These are phyloP conservation scores for Phytophthora constricta DNA, from an alignment of 352 stramenopile species.

Conservation along the genomic window DNA sequence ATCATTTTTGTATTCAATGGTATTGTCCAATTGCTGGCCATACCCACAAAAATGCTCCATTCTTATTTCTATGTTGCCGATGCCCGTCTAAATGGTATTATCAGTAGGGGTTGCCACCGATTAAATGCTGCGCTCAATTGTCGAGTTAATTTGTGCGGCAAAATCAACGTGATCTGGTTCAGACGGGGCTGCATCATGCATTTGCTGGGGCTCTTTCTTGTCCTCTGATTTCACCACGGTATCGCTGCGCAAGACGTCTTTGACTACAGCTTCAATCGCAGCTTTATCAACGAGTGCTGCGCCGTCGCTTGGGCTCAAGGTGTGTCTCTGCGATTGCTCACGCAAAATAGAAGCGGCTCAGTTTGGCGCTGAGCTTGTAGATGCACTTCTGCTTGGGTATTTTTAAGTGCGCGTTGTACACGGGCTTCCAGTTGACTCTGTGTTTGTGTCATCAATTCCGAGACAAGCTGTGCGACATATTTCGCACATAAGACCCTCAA, in stretches of 20 bases:
- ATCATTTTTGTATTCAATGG: background rate
- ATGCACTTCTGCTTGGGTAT: constrained; percentile 4
- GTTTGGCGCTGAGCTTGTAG: background rate
- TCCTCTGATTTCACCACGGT: background rate
- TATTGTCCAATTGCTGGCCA: background rate
- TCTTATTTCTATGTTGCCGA: background rate
- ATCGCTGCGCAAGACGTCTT: background rate
- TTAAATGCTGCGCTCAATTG: background rate
- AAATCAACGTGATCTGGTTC: background rate
- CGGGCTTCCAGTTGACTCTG: constrained; percentile 7
- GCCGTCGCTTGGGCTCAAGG: no score
- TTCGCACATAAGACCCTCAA: constrained; percentile 9
- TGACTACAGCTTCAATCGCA: background rate
- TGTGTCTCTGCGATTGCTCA: no score
- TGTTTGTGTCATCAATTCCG: constrained; percentile 6
- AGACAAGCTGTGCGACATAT: constrained; percentile 9
- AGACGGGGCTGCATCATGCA: background rate
- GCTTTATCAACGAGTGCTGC: background rate
- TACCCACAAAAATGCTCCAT: background rate
- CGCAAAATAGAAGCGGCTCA: background rate
- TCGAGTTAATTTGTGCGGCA: background rate
- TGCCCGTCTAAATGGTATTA: background rate
- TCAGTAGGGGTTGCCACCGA: background rate
- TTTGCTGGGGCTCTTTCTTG: background rate
- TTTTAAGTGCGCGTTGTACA: constrained; percentile 5